Base-by-base conservation (phyloP, 257 asterid genomes). In the Solanum bulbocastanum region DNA sequence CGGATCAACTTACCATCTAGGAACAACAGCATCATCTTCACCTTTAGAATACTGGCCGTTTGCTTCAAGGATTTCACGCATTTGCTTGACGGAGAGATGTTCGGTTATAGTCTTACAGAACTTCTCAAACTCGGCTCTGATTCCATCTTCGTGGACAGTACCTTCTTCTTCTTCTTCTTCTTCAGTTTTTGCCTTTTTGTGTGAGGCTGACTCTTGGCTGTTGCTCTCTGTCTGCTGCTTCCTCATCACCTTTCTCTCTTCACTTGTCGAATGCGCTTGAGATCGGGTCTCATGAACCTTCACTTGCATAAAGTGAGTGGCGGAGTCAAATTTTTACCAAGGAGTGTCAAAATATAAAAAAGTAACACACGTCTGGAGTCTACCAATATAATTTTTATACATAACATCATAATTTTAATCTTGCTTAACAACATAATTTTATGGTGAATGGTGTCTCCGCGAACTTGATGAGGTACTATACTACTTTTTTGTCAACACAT, bases 151-250 rank as follows among this genome's bases (percentile, higher is more conserved):
- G n/a, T 16, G 73, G 15, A 62, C 90, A 16, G 23, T 84, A 36
- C 86, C 90, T 37, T 75, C 87, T 82, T 87, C 90, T 42, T 75
- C 87, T 82, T 87, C 90, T 42, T 87, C 90, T 33, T 79, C 87
- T 83, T 92, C 94, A 1, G 88, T 83, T 89, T 94, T 94, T 2
- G 94, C 90, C 89, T 94, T 95, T 90, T 96, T 96, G 0, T 94
- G 94, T 0, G 98, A 91, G 30, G 27, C 18, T 10, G 85, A 30
- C 22, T 81, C 85, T 46, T 81, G 69, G 42, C 40, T 81, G 87
- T 90, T 93, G 13, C 89, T 90, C 88, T 92, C 98, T 4, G 98
- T 96, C 90, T 95, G 95, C 40, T 95, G 98, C 89, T 96, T 97
- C 94, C 95, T 91, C 10, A 94, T 95, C 22, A 86, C 82, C 90